A percentile compares a stretch with the other conserved stretches of the same genome.
Conservation (phyloP, 805 yeast species). For the Lachancea lanzarotensis region DNA sequence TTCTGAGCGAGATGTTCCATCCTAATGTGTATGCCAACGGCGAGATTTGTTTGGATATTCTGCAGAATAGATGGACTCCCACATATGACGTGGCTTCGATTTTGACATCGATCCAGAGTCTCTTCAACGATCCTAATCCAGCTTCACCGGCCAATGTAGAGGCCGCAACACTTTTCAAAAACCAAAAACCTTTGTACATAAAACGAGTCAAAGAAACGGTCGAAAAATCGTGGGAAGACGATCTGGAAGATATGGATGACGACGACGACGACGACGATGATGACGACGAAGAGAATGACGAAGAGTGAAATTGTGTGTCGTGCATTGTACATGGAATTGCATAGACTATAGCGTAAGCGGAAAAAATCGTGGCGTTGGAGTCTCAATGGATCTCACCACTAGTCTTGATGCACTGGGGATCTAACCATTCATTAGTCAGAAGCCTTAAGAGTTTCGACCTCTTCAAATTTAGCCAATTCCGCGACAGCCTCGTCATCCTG, state of each 20-base stretch:
- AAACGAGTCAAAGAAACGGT: slow-evolving; percentile 92
- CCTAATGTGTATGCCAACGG: slow-evolving; percentile 96
- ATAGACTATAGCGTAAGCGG: too few relatives aligned
- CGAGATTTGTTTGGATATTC: slow-evolving; percentile 88
- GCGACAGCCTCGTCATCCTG: slow-evolving; percentile 35
- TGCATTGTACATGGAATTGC: slow-evolving; percentile 1
- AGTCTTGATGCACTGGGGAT: too few relatives aligned
- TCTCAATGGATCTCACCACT: too few relatives aligned
- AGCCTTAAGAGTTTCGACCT: neutral
- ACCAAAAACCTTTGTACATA: slow-evolving; percentile 86
- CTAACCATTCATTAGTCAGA: too few relatives aligned
- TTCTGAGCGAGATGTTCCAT: slow-evolving; percentile 91
- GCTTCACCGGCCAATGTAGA: slow-evolving; percentile 97
- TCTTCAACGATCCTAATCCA: slow-evolving; percentile 93
- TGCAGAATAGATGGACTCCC: slow-evolving; percentile 98
- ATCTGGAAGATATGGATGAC: slow-evolving; percentile 40
- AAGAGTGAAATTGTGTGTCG: slow-evolving; percentile 22
- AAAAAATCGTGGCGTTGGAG: too few relatives aligned
- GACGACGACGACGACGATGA: slow-evolving; percentile 34
- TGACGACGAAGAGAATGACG: slow-evolving; percentile 30
- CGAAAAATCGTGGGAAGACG: slow-evolving; percentile 89
- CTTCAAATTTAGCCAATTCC: slow-evolving; percentile 1
- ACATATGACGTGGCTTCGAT: slow-evolving; percentile 96
- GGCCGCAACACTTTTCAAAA: slow-evolving; percentile 92
- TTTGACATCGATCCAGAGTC: slow-evolving; percentile 83